Evolutionary conservation across 441 rosid genomes (phyloP).

Genomic region (Populus tomentosa): DNA sequence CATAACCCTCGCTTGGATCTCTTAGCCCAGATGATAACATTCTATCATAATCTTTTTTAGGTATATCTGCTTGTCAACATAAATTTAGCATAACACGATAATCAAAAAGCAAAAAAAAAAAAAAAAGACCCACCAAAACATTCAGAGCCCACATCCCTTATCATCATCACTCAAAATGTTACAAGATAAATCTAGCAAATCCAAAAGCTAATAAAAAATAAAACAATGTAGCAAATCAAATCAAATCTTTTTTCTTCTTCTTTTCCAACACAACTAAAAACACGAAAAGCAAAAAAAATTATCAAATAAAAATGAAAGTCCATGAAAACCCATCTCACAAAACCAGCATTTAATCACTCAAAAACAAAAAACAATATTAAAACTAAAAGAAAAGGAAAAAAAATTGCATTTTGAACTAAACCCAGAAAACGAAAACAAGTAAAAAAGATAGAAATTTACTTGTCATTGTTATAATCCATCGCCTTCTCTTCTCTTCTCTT

Average conservation of each 20-base stretch:
- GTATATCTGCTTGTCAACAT: not conserved
- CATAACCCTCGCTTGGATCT: constrained; percentile 9
- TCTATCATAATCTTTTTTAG: not conserved
- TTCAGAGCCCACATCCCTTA: not conserved
- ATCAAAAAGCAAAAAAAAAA: not conserved
- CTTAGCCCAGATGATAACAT: not conserved
- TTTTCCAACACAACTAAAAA: not conserved
- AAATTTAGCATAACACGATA: not conserved
- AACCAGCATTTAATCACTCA: not conserved
- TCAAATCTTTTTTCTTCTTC: not conserved
- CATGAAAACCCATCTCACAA: not conserved
- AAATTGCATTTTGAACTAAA: constrained; percentile 20
- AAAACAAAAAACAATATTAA: not conserved
- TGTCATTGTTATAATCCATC: constrained; percentile 46
- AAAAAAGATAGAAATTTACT: constrained; percentile 20
- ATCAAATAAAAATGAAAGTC: not conserved
- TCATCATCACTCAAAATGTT: constrained; percentile 6
- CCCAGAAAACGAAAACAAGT: constrained; percentile 1
- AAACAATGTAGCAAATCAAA: not conserved
- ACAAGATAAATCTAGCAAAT: constrained; percentile 9
- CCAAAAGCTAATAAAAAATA: not conserved
- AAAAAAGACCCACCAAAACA: constrained; percentile 9
- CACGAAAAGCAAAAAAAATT: not conserved
- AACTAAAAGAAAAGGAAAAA: not conserved
- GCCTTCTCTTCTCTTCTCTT: constrained; percentile 6